Percentiles rank a stretch among this genome's conserved stretches.
Conservation (phyloP, 495 filamentous ascomycete species). For the Talaromyces adpressus region DNA sequence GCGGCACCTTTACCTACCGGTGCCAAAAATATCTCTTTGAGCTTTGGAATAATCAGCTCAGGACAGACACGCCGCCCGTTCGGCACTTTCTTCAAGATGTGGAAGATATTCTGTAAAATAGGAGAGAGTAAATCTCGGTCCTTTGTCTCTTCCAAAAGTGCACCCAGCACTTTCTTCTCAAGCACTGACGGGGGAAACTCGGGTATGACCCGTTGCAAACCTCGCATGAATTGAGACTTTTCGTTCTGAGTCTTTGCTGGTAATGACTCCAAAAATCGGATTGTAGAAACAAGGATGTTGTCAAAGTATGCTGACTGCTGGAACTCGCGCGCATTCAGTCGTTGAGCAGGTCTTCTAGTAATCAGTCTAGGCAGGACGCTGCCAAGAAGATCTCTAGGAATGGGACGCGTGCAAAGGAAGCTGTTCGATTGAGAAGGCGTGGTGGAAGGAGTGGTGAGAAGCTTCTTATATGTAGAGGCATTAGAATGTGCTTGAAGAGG, state of each 20-base stretch:
- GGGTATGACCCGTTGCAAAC: conserved; percentile 73
- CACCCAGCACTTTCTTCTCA: conserved; percentile 88
- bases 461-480: conserved; percentile 69
- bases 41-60: conserved; percentile 73
- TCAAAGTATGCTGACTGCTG: conserved; percentile 93
- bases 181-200: conserved; percentile 89
- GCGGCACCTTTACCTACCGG: conserved; percentile 36
- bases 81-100: conserved; percentile 69
- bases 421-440: conserved; percentile 74
- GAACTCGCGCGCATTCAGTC: conserved; percentile 85
- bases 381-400: conserved; percentile 70
- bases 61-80: conserved; percentile 69
- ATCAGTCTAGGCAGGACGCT: conserved; percentile 76
- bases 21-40: conserved; percentile 74
- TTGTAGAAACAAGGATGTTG: conserved; percentile 90
- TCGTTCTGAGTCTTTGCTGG: conserved; percentile 88
- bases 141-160: conserved; percentile 83
- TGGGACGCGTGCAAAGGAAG: conserved; percentile 67
- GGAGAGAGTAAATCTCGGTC: conserved; percentile 78
- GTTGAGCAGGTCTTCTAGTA: conserved; percentile 74
- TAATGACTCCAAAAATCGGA: conserved; percentile 85
- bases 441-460: conserved; percentile 67
- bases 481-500: conserved; percentile 77
- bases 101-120: conserved; percentile 84
- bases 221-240: conserved; percentile 86